These are phyloP conservation scores for Trypanosoma grayi DNA, from an alignment of 208 protist species.

Conservation along the genomic window DNA sequence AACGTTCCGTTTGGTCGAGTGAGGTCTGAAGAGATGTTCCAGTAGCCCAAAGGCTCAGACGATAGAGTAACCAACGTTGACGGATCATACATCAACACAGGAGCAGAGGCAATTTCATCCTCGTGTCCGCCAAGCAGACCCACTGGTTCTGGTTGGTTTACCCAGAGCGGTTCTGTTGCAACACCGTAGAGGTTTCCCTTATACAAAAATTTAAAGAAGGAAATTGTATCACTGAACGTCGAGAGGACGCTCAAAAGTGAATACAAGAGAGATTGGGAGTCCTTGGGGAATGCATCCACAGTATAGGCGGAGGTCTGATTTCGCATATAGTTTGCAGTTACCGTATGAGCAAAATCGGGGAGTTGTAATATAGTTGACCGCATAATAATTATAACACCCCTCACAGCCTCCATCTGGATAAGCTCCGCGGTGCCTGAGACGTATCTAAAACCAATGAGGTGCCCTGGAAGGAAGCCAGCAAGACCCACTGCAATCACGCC, in stretches of 20 bases:
- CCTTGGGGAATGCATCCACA: conserved; percentile 7
- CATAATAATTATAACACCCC: conserved; percentile 51
- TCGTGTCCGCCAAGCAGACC: conserved; percentile 8
- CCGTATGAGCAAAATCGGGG: conserved; percentile 63
- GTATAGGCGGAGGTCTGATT: conserved; percentile 20
- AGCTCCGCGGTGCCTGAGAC: conserved; percentile 26
- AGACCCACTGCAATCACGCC: conserved; percentile 34
- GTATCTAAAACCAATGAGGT: conserved; percentile 27
- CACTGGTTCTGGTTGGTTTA: neutral
- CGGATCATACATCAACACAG: conserved; percentile 5
- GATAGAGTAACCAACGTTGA: neutral
- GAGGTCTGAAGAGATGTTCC: conserved; percentile 15
- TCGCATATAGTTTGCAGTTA: conserved; percentile 60
- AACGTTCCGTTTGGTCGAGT: conserved; percentile 26
- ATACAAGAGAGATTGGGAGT: conserved; percentile 9
- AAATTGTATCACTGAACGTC: conserved; percentile 18
- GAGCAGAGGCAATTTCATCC: neutral
- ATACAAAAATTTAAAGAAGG: conserved; percentile 25
- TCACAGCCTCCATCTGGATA: conserved; percentile 32
- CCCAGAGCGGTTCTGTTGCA: neutral
- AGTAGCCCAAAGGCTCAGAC: neutral
- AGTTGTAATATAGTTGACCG: conserved; percentile 54
- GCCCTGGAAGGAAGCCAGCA: conserved; percentile 29
- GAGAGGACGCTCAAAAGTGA: conserved; percentile 21
- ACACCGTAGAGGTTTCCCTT: conserved; percentile 7